Evolutionary conservation across 2,329 filamentous ascomycete species (phyloP).

Genomic region (Juglanconis oblonga): DNA sequence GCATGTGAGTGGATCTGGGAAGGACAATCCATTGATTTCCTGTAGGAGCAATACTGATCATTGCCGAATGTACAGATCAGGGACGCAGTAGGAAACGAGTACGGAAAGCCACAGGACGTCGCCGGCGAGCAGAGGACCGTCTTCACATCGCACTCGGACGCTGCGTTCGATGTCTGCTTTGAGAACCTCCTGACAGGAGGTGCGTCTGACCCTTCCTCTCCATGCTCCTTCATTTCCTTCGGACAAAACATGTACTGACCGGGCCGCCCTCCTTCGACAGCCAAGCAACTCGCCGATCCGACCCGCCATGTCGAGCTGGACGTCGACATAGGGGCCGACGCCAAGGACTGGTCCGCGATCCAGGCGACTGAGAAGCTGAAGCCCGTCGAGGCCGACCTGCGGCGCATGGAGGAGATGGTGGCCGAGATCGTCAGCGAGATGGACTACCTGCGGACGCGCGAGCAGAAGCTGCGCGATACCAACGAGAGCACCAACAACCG

Average conservation of each 20-base stretch:
- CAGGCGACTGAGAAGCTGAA: slow-evolving; percentile 97
- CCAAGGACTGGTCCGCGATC: slow-evolving; percentile 96
- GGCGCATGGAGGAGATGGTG: slow-evolving; percentile 87
- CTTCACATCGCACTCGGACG: slow-evolving; percentile 89
- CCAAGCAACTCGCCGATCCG: slow-evolving; percentile 42
- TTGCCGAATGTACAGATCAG: slow-evolving; percentile 65
- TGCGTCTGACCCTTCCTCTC: slow-evolving; percentile 42
- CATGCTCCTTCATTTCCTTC: not conserved
- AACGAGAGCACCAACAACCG: slow-evolving; percentile 99
- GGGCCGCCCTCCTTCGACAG: not conserved
- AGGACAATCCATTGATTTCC: not conserved
- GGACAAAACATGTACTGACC: slow-evolving; percentile 5
- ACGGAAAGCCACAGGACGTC: slow-evolving; percentile 86
- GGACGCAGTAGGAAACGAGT: slow-evolving; percentile 94
- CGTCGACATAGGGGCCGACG: slow-evolving; percentile 93
- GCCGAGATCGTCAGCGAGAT: slow-evolving; percentile 88
- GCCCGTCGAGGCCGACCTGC: slow-evolving; percentile 91
- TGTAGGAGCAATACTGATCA: not conserved
- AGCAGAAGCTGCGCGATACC: slow-evolving; percentile 95
- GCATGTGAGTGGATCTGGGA: slow-evolving; percentile 59
- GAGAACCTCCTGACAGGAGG: slow-evolving; percentile 74
- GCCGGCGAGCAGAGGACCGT: slow-evolving; percentile 88
- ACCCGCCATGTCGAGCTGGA: slow-evolving; percentile 82
- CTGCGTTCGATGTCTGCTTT: slow-evolving; percentile 95
- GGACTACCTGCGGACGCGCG: slow-evolving; percentile 86